Percentiles rank a stretch among this genome's conserved stretches.
These are phyloP conservation scores for Starmera stellimalicola DNA, from an alignment of 1,139 yeast genomes.

Conservation along the genomic window DNA sequence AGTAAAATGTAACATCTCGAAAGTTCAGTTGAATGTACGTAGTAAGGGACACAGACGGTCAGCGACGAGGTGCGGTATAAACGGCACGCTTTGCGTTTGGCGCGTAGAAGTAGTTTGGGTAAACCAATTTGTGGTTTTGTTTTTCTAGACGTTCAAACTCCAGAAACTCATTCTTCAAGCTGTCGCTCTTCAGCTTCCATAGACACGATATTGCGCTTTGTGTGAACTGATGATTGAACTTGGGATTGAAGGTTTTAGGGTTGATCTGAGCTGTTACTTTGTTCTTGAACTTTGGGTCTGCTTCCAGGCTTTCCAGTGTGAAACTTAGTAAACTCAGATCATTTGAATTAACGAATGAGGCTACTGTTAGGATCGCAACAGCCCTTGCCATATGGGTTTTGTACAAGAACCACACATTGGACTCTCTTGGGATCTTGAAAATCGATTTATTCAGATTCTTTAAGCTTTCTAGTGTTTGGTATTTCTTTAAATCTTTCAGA, in stretches of 20 bases:
- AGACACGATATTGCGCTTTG: slow-evolving; percentile 34
- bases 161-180: slow-evolving; percentile 29
- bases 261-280: slow-evolving; percentile 2
- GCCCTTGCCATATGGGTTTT: slow-evolving; percentile 34
- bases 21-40: too few relatives aligned
- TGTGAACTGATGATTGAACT: slow-evolving; percentile 4
- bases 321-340: neutral
- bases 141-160: slow-evolving; percentile 31
- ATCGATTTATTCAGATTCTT: neutral
- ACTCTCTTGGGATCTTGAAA: slow-evolving; percentile 31
- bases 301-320: slow-evolving; percentile 1
- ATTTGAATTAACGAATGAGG: slow-evolving; percentile 12
- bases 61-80: too few relatives aligned
- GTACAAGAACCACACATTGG: slow-evolving; percentile 42
- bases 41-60: too few relatives aligned
- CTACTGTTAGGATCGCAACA: slow-evolving; percentile 29
- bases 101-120: slow-evolving; percentile 35
- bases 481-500: slow-evolving; percentile 1
- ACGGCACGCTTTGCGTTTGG: slow-evolving; percentile 23
- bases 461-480: too few relatives aligned
- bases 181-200: slow-evolving; percentile 35
- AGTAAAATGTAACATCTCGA: too few relatives aligned
- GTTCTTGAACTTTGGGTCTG: slow-evolving; percentile 1
- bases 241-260: slow-evolving; percentile 2
- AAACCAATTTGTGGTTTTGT: slow-evolving; percentile 30